A percentile compares a stretch with the other conserved stretches of the same genome.
These are phyloP conservation scores for Debaryomyces subglobosus DNA, from an alignment of 1,139 yeast species.

Conservation along the genomic window DNA sequence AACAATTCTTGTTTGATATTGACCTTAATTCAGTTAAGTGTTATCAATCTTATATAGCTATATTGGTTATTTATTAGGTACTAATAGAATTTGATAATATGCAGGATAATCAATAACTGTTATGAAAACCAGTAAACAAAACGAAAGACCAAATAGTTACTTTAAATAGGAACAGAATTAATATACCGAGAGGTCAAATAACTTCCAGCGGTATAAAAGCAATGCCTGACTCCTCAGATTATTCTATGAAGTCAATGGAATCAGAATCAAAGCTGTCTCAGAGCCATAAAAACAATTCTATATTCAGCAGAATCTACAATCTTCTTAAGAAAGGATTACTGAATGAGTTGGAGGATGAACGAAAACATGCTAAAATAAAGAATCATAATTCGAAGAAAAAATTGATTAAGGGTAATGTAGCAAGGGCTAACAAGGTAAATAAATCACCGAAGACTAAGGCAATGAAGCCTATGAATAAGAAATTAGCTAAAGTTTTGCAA, in stretches of 20 bases:
- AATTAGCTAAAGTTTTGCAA: not conserved
- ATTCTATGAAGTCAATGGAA: not conserved
- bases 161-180: not conserved
- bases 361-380: not conserved
- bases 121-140: not conserved
- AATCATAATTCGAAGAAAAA: not conserved
- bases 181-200: not conserved
- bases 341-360: not conserved
- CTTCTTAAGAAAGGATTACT: not conserved
- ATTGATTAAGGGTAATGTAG: not conserved
- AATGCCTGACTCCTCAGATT: not conserved
- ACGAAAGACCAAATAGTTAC: not conserved
- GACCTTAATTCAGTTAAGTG: not conserved
- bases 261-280: not conserved
- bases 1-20: slow-evolving; percentile 31
- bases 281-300: not conserved
- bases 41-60: not conserved
- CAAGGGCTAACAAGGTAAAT: not conserved
- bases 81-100: not conserved
- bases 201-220: not conserved
- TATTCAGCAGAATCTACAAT: not conserved
- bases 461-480: not conserved
- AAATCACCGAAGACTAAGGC: not conserved
- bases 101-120: not conserved
- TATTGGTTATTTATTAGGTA: not conserved